Percentiles rank a stretch among this genome's conserved stretches.
Evolutionary conservation across 1,284 basidiomycete species (phyloP).

Genomic region (Coriolopsis trogii): DNA sequence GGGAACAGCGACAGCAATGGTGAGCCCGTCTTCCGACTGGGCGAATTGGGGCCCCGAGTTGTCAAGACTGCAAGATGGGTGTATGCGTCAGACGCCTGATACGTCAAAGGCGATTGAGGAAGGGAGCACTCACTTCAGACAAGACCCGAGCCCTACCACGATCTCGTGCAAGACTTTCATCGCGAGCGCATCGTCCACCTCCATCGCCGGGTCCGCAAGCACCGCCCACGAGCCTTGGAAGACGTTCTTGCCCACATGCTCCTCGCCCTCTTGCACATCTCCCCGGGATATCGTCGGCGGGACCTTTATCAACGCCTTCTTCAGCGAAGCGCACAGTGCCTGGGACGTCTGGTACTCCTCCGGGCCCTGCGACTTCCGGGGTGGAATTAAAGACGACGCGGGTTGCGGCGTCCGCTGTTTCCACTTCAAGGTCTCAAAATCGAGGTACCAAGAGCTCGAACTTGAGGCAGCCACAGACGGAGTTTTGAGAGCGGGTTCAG

Average conservation of each 20-base stretch:
- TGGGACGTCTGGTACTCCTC: slow-evolving; percentile 16
- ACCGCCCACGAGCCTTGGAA: slow-evolving; percentile 20
- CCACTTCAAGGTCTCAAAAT: slow-evolving; percentile 17
- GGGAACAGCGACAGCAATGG: slow-evolving; percentile 16
- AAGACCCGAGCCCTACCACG: slow-evolving; percentile 8
- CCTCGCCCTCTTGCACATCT: not conserved
- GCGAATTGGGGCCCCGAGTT: slow-evolving; percentile 1
- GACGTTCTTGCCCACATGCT: not conserved
- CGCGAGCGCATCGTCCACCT: slow-evolving; percentile 16
- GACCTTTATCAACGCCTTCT: not conserved
- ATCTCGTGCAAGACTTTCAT: slow-evolving; percentile 21
- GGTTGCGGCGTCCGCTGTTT: slow-evolving; percentile 4
- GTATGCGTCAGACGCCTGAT: no score
- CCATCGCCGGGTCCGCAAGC: slow-evolving; percentile 4
- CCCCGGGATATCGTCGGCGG: slow-evolving; percentile 5
- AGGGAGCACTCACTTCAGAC: slow-evolving; percentile 5
- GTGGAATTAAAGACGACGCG: slow-evolving; percentile 4
- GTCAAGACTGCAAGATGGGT: slow-evolving; percentile 3
- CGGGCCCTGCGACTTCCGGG: not conserved
- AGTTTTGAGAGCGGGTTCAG: not conserved
- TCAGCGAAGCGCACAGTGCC: slow-evolving; percentile 7
- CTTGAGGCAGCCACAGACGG: no score
- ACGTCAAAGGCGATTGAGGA: no score
- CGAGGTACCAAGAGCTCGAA: slow-evolving; percentile 16
- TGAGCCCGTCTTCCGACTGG: not conserved